These are phyloP conservation scores for Suillus tomentosus DNA, from an alignment of 768 basidiomycete species.

Conservation along the genomic window DNA sequence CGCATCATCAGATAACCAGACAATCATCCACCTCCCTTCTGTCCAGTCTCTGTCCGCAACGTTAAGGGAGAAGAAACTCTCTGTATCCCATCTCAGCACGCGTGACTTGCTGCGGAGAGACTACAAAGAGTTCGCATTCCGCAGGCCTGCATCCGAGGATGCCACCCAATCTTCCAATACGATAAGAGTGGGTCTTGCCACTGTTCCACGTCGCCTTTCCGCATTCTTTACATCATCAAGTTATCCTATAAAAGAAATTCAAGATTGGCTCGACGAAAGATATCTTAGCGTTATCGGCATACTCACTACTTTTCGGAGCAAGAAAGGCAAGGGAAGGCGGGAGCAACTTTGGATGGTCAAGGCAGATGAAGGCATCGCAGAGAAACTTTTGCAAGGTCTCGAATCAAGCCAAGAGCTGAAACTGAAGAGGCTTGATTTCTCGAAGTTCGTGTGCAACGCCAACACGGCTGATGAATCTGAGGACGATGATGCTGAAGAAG, in stretches of 20 bases:
- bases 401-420: constrained; percentile 55
- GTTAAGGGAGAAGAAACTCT: constrained; percentile 54
- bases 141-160: constrained; percentile 37
- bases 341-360: constrained; percentile 71
- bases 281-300: constrained; percentile 72
- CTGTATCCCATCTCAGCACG: constrained; percentile 65
- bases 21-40: constrained; percentile 26
- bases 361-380: constrained; percentile 31
- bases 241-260: constrained; percentile 23
- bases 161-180: constrained; percentile 20
- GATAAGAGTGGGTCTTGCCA: constrained; percentile 75
- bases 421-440: constrained; percentile 43
- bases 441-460: constrained; percentile 12
- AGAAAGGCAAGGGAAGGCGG: constrained; percentile 53
- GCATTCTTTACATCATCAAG: constrained; percentile 35
- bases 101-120: constrained; percentile 87
- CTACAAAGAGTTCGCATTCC: constrained; percentile 83
- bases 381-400: constrained; percentile 57
- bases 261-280: constrained; percentile 67
- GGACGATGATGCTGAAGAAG: constrained; percentile 16
- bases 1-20: constrained; percentile 32
- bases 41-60: constrained; percentile 55
- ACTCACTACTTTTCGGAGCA: constrained; percentile 69
- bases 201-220: constrained; percentile 73
- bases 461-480: constrained; percentile 16